Base-by-base conservation (phyloP, 352 stramenopile genomes). In the Elongisporangium undulatum region DNA sequence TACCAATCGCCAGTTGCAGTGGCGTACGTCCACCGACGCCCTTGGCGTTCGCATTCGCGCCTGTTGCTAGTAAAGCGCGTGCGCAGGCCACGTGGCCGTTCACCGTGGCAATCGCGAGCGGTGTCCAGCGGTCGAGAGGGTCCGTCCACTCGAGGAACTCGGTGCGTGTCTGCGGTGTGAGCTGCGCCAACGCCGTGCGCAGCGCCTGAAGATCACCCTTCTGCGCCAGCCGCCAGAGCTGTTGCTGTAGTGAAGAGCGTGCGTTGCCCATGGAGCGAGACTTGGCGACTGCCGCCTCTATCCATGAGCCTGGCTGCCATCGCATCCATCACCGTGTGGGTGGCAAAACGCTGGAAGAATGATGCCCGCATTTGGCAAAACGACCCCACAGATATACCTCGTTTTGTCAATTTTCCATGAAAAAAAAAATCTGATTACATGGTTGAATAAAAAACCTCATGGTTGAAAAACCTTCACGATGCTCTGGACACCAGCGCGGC, bases 1-100 rank as follows among this genome's bases (percentile, higher is more conserved):
- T 77, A 16, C 79, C 79, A 19, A 90, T 75, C 0, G 80, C 82
- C 54, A 90, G 70, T 41, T 92, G 82, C 24, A 92, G 49, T 0
- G 77, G 63, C 26, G 65, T 88, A 72, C 78, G 83, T 0, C 69
- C 67, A 9, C 77, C 73, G 17, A 4, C 34, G 34, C 34, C 34
- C 34, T 45, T 45, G 34, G 34, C 34, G 34, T 17, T 10, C 12
- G 4, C 34, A 45, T 45, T 4, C 2, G 34, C 34, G 9, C 34
- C 34, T 45, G 13, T 4, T 17, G 12, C 12, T 17, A 45, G 12
- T 45, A 17, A 17, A 16, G 9, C 34, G 9, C 34, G 2, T 17
- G 34, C 34, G 34, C 34, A 45, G 34, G 34, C 34, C 34, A 17
- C 34, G 34, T 45, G 9, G 9, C 34, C 34, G 34, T 45, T 15